phyloP scores from a whole-genome alignment of 2,329 filamentous ascomycete genomes.

The Fusarium sp. region DNA sequence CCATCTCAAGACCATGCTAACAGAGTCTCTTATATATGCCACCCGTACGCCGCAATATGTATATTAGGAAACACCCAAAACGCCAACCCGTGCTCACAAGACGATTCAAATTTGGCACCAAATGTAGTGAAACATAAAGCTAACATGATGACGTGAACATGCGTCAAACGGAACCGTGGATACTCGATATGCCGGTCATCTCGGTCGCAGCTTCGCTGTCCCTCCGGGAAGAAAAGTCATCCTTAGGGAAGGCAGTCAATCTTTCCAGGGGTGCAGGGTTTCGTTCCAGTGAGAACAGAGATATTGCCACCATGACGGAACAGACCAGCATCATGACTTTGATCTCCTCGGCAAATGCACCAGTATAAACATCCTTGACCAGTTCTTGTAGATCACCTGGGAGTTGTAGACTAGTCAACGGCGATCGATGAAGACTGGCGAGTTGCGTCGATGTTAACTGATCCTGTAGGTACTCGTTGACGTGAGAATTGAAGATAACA shows the following conservation, averaged over 20 bases:
- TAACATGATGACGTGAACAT: neutral
- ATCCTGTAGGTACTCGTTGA: constrained; percentile 55
- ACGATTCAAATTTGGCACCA: neutral
- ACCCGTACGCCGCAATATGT: neutral
- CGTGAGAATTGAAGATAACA: constrained; percentile 67
- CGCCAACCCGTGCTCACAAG: constrained; percentile 5
- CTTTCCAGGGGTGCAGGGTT: constrained; percentile 55
- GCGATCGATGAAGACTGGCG: constrained; percentile 60
- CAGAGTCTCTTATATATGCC: constrained; percentile 2
- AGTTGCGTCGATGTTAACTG: constrained; percentile 56
- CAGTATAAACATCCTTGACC: constrained; percentile 59
- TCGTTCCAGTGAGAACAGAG: constrained; percentile 60
- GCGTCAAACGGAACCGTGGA: constrained; percentile 37
- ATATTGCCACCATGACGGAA: constrained; percentile 59
- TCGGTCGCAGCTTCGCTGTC: constrained; percentile 57
- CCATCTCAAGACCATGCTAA: neutral
- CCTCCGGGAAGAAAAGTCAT: constrained; percentile 49
- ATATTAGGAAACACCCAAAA: constrained; percentile 18
- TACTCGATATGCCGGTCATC: constrained; percentile 50
- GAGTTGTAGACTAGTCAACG: constrained; percentile 56
- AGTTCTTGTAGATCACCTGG: constrained; percentile 51
- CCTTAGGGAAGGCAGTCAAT: constrained; percentile 47
- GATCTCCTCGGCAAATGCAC: constrained; percentile 61
- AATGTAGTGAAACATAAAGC: neutral
- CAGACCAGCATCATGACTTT: constrained; percentile 62